These are phyloP conservation scores for Syncephalis fuscata DNA, from an alignment of 371 early-diverging fungal genomes.

Conservation along the genomic window DNA sequence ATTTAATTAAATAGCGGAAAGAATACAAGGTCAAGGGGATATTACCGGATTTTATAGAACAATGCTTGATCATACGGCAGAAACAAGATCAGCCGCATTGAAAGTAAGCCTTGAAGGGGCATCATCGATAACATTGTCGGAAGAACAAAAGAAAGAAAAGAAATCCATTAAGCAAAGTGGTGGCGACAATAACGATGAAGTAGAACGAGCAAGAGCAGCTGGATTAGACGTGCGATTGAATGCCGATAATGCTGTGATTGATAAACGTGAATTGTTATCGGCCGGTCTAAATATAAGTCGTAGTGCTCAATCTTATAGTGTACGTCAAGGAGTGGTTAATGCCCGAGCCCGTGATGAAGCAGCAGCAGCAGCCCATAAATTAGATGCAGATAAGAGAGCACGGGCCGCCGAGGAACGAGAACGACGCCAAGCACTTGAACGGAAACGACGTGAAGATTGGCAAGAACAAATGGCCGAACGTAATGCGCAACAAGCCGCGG, in stretches of 20 bases:
- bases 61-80: constrained; percentile 20
- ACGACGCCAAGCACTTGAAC: no score
- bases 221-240: constrained; percentile 36
- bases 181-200: no score
- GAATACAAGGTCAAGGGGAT: constrained; percentile 11
- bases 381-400: constrained; percentile 16
- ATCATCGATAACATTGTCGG: constrained; percentile 6
- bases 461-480: constrained; percentile 34
- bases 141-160: constrained; percentile 9
- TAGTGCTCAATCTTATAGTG: constrained; percentile 9
- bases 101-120: constrained; percentile 3
- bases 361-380: constrained; percentile 10
- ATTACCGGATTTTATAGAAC: constrained; percentile 32
- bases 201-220: constrained; percentile 17
- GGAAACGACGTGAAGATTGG: constrained; percentile 20
- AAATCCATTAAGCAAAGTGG: no score
- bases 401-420: constrained; percentile 17
- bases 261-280: constrained; percentile 54
- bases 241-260: constrained; percentile 61
- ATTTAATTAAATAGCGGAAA: neutral
- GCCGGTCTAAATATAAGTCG: constrained; percentile 55
- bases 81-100: constrained; percentile 6
- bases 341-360: constrained; percentile 2
- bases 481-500: constrained; percentile 23
- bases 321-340: constrained; percentile 7